Percentiles rank a stretch among this genome's conserved stretches.
phyloP scores from a whole-genome alignment of 1,139 yeast genomes.

The Yueomyces sp. region DNA sequence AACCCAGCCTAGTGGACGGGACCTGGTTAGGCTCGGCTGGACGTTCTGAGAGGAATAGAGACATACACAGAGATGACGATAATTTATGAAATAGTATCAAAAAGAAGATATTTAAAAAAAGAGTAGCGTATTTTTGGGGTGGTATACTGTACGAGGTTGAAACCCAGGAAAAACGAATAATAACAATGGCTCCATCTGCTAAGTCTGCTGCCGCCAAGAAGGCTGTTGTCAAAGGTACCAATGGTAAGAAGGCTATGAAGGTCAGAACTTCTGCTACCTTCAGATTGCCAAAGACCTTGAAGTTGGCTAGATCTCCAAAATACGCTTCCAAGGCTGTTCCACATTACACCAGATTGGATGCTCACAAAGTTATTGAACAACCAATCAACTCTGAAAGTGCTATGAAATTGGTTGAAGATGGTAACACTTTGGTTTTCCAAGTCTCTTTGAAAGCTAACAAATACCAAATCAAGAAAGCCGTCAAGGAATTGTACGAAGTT shows the following conservation, averaged over 20 bases:
- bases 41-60: no score
- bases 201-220: conserved; percentile 98
- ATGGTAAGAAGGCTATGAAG: conserved; percentile 81
- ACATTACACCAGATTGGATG: conserved; percentile 94
- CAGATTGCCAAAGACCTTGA: conserved; percentile 96
- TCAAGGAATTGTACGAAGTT: conserved; percentile 95
- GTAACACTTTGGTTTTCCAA: conserved; percentile 98
- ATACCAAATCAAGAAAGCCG: conserved; percentile 96
- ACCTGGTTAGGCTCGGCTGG: no score
- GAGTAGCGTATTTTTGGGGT: no score
- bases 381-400: conserved; percentile 99
- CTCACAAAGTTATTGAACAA: conserved; percentile 86
- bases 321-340: conserved; percentile 95
- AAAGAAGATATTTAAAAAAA: no score
- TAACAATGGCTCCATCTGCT: conserved; percentile 43
- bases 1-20: background rate
- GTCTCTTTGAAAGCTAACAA: conserved; percentile 96
- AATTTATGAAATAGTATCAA: no score
- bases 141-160: no score
- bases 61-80: no score
- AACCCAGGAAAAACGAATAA: background rate
- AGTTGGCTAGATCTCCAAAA: conserved; percentile 87
- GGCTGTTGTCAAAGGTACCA: conserved; percentile 97
- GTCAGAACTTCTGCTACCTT: conserved; percentile 92
- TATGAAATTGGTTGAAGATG: conserved; percentile 98